These are phyloP conservation scores for Leccinum olivaceopallidum DNA, from an alignment of 768 basidiomycete genomes.

Conservation along the genomic window DNA sequence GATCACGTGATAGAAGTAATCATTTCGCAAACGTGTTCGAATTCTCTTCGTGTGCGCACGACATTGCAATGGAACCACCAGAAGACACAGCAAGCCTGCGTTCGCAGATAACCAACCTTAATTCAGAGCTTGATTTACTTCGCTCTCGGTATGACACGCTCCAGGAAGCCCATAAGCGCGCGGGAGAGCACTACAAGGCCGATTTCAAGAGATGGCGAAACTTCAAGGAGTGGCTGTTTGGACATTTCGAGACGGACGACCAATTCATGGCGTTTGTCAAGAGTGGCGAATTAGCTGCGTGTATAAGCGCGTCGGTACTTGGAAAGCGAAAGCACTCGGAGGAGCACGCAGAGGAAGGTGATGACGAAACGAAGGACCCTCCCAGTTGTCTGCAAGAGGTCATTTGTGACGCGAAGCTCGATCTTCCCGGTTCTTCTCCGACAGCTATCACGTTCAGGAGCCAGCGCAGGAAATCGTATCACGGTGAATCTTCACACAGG, in stretches of 20 bases:
- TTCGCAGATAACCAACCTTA: constrained; percentile 21
- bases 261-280: constrained; percentile 30
- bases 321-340: constrained; percentile 32
- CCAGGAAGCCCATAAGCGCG: constrained; percentile 42
- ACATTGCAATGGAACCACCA: background rate
- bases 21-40: background rate
- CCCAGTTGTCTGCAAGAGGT: constrained; percentile 4
- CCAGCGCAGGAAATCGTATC: constrained; percentile 21
- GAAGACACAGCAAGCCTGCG: constrained; percentile 7
- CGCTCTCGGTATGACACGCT: constrained; percentile 48
- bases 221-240: constrained; percentile 45
- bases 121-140: constrained; percentile 37
- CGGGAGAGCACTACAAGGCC: constrained; percentile 45
- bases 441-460: background rate
- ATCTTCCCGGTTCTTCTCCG: constrained; percentile 2
- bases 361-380: constrained; percentile 5
- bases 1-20: constrained; percentile 24
- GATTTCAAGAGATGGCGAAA: constrained; percentile 56
- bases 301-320: constrained; percentile 22
- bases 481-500: constrained; percentile 12
- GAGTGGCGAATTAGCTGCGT: constrained; percentile 30
- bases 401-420: background rate
- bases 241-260: constrained; percentile 33
- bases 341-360: constrained; percentile 6
- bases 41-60: background rate